phyloP scores from a whole-genome alignment of 345 rosid species.

The Eucalyptus viminalis region DNA sequence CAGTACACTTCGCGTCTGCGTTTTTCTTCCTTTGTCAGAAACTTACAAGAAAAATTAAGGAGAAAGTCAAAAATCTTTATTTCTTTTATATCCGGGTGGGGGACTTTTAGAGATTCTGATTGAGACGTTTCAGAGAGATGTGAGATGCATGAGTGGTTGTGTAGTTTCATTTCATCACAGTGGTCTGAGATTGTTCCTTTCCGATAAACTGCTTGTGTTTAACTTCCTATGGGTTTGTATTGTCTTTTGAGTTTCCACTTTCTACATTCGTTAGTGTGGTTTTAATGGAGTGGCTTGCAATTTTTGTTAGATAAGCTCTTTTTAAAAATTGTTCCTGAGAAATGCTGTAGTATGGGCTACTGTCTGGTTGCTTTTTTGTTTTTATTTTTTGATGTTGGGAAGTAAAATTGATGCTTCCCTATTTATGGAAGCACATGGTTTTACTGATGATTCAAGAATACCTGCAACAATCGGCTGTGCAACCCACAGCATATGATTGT shows the following conservation, averaged over 20 bases:
- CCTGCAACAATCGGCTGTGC: neutral
- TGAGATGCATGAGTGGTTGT: conserved; percentile 20
- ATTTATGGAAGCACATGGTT: neutral
- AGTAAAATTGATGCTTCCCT: neutral
- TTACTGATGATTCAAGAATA: neutral
- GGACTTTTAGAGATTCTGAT: conserved; percentile 38
- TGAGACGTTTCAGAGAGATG: conserved; percentile 43
- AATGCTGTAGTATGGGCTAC: neutral
- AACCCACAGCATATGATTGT: neutral
- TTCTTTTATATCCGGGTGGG: neutral
- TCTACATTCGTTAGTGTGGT: neutral
- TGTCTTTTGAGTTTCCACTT: neutral
- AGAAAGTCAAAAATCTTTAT: conserved; percentile 23
- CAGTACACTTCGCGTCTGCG: neutral
- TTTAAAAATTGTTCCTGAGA: neutral
- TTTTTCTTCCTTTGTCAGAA: conserved; percentile 12
- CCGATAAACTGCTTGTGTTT: neutral
- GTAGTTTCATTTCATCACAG: neutral
- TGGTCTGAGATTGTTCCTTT: neutral
- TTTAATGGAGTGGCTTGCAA: neutral
- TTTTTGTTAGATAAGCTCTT: neutral
- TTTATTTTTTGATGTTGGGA: neutral
- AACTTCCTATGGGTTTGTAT: neutral
- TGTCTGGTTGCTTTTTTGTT: neutral
- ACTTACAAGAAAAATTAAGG: neutral